These are phyloP conservation scores for Beta corolliflora DNA, from an alignment of 179 eudicot genomes.

Conservation along the genomic window DNA sequence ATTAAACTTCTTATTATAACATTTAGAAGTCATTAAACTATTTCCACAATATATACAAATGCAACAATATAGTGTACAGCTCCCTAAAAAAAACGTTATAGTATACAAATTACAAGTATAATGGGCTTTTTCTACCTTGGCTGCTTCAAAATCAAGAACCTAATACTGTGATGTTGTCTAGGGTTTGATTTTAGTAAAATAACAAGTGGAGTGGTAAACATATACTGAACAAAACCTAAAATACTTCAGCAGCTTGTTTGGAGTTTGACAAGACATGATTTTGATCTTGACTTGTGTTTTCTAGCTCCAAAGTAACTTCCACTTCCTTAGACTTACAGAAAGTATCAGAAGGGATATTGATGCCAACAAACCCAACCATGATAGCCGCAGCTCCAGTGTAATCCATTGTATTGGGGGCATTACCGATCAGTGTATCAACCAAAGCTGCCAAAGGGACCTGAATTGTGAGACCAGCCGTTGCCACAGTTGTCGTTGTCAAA, in stretches of 20 bases:
- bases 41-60: no score
- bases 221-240: constrained; percentile 12
- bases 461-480: constrained; percentile 97
- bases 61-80: no score
- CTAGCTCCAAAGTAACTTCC: constrained; percentile 29
- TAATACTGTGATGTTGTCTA: no score
- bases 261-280: constrained; percentile 20
- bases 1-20: no score
- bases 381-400: constrained; percentile 83
- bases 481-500: constrained; percentile 90
- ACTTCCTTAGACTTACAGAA: constrained; percentile 25
- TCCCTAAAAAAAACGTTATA: no score
- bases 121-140: no score
- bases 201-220: neutral
- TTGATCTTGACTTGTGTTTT: constrained; percentile 2
- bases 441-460: constrained; percentile 92
- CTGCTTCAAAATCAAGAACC: no score
- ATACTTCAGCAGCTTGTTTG: neutral
- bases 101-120: no score
- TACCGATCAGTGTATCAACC: constrained; percentile 71
- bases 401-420: constrained; percentile 60
- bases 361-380: constrained; percentile 84
- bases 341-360: constrained; percentile 72
- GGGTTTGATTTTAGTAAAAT: no score
- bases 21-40: no score